These are phyloP conservation scores for Vicia faba DNA, from an alignment of 306 rosid genomes.

Conservation along the genomic window DNA sequence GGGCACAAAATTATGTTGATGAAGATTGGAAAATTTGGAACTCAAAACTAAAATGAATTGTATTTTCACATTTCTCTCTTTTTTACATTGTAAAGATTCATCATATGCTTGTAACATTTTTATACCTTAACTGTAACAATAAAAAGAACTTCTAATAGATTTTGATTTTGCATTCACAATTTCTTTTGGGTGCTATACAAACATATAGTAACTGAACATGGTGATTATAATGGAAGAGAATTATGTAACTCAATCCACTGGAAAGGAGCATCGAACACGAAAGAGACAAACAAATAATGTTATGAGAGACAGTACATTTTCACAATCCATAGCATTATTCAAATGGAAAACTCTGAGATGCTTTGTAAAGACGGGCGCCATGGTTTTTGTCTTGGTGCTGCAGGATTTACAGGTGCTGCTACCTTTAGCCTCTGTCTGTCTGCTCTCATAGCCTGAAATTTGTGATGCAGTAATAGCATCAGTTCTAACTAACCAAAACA, in stretches of 20 bases:
- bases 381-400: slow-evolving; percentile 50
- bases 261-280: slow-evolving; percentile 36
- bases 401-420: slow-evolving; percentile 42
- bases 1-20: slow-evolving; percentile 71
- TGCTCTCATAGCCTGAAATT: slow-evolving; percentile 58
- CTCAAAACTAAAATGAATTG: slow-evolving; percentile 49
- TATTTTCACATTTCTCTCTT: slow-evolving; percentile 23
- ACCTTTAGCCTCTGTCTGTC: slow-evolving; percentile 56
- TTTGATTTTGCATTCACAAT: slow-evolving; percentile 39
- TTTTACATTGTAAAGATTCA: slow-evolving; percentile 33
- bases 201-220: slow-evolving; percentile 43
- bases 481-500: slow-evolving; percentile 29
- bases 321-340: slow-evolving; percentile 35
- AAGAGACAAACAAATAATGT: slow-evolving; percentile 40
- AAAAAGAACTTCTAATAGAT: slow-evolving; percentile 34
- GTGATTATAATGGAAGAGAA: slow-evolving; percentile 48
- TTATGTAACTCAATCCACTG: background rate
- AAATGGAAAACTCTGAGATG: slow-evolving; percentile 72
- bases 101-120: slow-evolving; percentile 28
- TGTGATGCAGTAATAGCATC: slow-evolving; percentile 26
- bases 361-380: slow-evolving; percentile 95
- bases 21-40: slow-evolving; percentile 74
- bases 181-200: slow-evolving; percentile 52
- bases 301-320: slow-evolving; percentile 17
- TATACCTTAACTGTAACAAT: slow-evolving; percentile 24